Evolutionary conservation across 495 filamentous ascomycete species (phyloP).

Genomic region (Pyronema omphalodes): DNA sequence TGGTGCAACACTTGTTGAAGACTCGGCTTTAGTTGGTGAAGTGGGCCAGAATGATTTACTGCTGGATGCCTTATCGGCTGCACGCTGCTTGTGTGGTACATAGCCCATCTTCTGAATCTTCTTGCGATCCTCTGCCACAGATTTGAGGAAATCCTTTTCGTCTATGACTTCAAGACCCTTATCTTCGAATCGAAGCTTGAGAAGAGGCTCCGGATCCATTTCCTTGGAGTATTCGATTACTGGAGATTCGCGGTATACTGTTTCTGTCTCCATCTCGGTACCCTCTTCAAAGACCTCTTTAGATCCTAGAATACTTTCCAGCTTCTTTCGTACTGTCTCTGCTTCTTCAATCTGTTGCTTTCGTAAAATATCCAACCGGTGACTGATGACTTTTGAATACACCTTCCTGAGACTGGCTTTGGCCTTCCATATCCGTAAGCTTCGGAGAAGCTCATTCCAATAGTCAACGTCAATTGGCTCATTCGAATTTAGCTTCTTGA

Average conservation of each 20-base stretch:
- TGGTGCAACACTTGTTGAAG: constrained; percentile 29
- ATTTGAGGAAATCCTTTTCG: constrained; percentile 42
- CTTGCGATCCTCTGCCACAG: constrained; percentile 42
- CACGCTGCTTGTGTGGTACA: constrained; percentile 41
- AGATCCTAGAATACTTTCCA: constrained; percentile 28
- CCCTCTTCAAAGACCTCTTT: constrained; percentile 21
- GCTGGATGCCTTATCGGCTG: constrained; percentile 29
- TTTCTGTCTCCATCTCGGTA: background rate
- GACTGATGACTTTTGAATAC: constrained; percentile 58
- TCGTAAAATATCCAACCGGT: constrained; percentile 46
- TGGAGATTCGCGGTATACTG: background rate
- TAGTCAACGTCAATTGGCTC: constrained; percentile 94
- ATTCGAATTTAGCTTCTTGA: constrained; percentile 61
- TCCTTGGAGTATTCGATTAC: constrained; percentile 20
- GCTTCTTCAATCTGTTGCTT: constrained; percentile 58
- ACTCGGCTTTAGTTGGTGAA: constrained; percentile 32
- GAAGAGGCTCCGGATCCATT: constrained; percentile 52
- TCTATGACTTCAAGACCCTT: constrained; percentile 44
- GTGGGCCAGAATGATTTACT: constrained; percentile 19
- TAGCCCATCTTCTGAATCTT: constrained; percentile 51
- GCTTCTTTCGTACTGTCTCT: constrained; percentile 36
- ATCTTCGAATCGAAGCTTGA: constrained; percentile 50
- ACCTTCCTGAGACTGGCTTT: constrained; percentile 69
- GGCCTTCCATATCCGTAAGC: constrained; percentile 74
- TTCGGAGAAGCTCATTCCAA: constrained; percentile 82